Conservation (phyloP, 352 stramenopile species). For the Globisporangium sylvaticum region DNA sequence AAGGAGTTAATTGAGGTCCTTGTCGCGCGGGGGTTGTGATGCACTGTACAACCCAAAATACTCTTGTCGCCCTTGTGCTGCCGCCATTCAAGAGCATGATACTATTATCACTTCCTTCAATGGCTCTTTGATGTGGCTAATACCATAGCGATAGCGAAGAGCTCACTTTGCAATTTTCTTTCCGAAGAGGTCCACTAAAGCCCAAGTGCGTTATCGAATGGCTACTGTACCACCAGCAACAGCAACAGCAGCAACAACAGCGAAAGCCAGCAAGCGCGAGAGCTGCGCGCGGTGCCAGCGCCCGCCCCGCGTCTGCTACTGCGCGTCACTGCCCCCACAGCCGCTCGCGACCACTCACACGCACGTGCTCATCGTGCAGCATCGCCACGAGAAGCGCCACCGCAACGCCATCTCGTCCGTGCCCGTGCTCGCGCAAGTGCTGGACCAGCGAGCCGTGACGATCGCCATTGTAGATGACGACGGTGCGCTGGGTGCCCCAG, state of each 20-base stretch:
- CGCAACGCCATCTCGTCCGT: slow-evolving; percentile 65
- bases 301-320: slow-evolving; percentile 58
- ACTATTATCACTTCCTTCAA: too few relatives aligned
- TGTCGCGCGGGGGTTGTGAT: too few relatives aligned
- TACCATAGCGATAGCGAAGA: background rate
- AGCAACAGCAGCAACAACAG: background rate
- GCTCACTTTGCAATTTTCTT: slow-evolving; percentile 4
- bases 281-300: slow-evolving; percentile 40
- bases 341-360: slow-evolving; percentile 25
- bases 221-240: background rate
- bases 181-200: background rate
- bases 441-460: slow-evolving; percentile 32
- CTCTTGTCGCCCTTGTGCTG: too few relatives aligned
- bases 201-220: slow-evolving; percentile 6
- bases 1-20: background rate
- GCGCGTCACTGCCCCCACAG: slow-evolving; percentile 28
- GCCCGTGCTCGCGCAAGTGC: slow-evolving; percentile 49
- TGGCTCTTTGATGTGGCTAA: too few relatives aligned
- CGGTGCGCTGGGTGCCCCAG: slow-evolving; percentile 14
- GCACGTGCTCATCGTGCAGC: slow-evolving; percentile 62
- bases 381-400: slow-evolving; percentile 47
- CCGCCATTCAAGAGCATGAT: too few relatives aligned
- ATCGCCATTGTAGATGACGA: slow-evolving; percentile 36
- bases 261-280: slow-evolving; percentile 19
- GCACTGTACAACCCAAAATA: too few relatives aligned